Evolutionary conservation across 257 asterid species (phyloP), one percentile per base, ranked within the genome.

Genomic region (Jaltomata sinuosa): DNA sequence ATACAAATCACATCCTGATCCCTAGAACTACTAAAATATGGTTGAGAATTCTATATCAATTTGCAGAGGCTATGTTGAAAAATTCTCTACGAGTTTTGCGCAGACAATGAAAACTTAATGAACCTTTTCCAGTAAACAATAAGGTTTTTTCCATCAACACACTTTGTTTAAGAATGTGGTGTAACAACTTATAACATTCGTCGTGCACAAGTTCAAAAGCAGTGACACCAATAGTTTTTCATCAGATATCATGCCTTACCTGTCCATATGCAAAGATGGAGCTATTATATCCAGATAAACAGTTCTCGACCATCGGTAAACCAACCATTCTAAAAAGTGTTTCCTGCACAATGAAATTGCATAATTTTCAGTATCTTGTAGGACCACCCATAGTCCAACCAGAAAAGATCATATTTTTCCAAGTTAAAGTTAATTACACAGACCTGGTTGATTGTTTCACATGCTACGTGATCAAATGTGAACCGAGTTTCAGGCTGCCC

Each of bases 191-290:
- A 7, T 10, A 65, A 71, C 25, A 42, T 45, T 22, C 8, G 5
- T 42, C 45, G 12, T n/a, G 27, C 32, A 27, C 49, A 40, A 40
- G 80, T 40, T 71, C 16, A 40, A 32, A 71, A n/a, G 34, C 80
- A 71, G 55, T 71, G 52, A 69, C 78, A 21, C 53, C 34, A 5
- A 36, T 21, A 40, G 79, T 3, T 71, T 38, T 38, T 71, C 54
- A 71, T 14, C 34, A n/a, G 42, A 42, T 72, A 72, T 10, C 61
- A 15, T 27, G 52, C 50, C 57, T 82, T 91, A 96, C 99, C 98
- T 97, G 99, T 65, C 99, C 99, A 69, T 97, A 97, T 57, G 99
- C 99, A 91, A 97, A 97, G 97, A 97, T 93, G 88, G 98, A 97
- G 88, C 99, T 97, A 79, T 97, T 95, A 87, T 97, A 97, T 77